A percentile compares a stretch with the other conserved stretches of the same genome.
Conservation (phyloP, 495 filamentous ascomycete species). For the Choiromyces venosus region DNA sequence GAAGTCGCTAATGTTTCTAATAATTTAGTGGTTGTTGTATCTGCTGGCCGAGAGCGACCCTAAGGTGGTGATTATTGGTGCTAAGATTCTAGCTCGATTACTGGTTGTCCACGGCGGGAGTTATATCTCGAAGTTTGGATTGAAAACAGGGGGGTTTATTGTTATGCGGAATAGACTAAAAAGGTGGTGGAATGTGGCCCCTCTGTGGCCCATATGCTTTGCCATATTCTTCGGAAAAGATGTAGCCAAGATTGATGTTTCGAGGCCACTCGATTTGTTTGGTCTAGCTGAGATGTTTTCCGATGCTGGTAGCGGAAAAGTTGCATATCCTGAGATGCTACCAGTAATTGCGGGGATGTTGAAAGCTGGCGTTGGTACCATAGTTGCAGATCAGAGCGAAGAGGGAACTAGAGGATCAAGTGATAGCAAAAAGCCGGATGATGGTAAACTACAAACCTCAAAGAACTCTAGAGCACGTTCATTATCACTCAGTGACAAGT, state of each 20-base stretch:
- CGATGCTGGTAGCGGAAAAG: slow-evolving; percentile 50
- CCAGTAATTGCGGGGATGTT: slow-evolving; percentile 82
- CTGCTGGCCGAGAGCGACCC: slow-evolving; percentile 82
- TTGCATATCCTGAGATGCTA: slow-evolving; percentile 72
- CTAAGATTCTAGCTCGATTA: slow-evolving; percentile 80
- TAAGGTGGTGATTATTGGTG: slow-evolving; percentile 72
- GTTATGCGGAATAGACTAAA: slow-evolving; percentile 76
- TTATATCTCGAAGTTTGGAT: slow-evolving; percentile 78
- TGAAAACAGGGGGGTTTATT: slow-evolving; percentile 77
- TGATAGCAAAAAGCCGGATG: slow-evolving; percentile 17
- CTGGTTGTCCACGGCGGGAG: slow-evolving; percentile 68
- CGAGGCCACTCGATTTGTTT: slow-evolving; percentile 65
- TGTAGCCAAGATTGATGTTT: slow-evolving; percentile 66
- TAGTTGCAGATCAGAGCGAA: slow-evolving; percentile 58
- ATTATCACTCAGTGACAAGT: slow-evolving; percentile 37
- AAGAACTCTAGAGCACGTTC: slow-evolving; percentile 19
- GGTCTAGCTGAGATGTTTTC: slow-evolving; percentile 66
- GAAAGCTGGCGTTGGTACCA: slow-evolving; percentile 58
- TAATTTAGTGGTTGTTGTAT: slow-evolving; percentile 82
- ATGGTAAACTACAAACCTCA: slow-evolving; percentile 18
- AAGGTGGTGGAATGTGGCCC: slow-evolving; percentile 80
- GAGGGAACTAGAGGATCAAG: slow-evolving; percentile 30
- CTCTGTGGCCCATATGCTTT: slow-evolving; percentile 85
- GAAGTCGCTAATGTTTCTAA: slow-evolving; percentile 14
- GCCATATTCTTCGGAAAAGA: slow-evolving; percentile 81